Conservation (phyloP, 257 asterid species). For the Capsicum baccatum region DNA sequence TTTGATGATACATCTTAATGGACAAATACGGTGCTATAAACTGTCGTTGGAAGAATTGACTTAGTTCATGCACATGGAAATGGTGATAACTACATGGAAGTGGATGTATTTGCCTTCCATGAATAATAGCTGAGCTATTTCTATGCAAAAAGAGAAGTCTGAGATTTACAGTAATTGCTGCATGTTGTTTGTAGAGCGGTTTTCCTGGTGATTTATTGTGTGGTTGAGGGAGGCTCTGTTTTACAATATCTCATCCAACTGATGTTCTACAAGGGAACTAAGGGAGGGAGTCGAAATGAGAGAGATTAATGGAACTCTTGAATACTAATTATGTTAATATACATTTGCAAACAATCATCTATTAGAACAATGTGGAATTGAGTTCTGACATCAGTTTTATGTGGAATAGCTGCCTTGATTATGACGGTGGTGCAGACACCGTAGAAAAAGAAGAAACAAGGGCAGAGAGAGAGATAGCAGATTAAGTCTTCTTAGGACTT, state of each 20-base stretch:
- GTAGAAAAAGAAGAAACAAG: neutral
- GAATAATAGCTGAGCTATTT: neutral
- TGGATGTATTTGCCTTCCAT: neutral
- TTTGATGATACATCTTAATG: neutral
- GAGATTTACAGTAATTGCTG: neutral
- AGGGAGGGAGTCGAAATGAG: neutral
- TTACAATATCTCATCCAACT: neutral
- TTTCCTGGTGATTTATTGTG: neutral
- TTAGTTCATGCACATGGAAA: neutral
- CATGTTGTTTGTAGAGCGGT: neutral
- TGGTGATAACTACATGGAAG: neutral
- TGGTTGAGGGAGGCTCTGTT: neutral
- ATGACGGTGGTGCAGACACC: neutral
- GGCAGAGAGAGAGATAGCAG: neutral
- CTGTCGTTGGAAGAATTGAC: neutral
- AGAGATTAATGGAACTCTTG: neutral
- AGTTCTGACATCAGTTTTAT: neutral
- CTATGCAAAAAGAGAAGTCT: neutral
- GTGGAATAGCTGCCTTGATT: neutral
- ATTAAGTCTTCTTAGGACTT: neutral
- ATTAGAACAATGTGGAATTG: neutral
- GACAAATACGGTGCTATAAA: neutral
- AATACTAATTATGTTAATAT: neutral
- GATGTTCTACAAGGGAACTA: neutral
- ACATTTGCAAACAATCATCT: neutral